Base-by-base conservation (phyloP, 2,329 filamentous ascomycete species). In the Xylariales sp. region DNA sequence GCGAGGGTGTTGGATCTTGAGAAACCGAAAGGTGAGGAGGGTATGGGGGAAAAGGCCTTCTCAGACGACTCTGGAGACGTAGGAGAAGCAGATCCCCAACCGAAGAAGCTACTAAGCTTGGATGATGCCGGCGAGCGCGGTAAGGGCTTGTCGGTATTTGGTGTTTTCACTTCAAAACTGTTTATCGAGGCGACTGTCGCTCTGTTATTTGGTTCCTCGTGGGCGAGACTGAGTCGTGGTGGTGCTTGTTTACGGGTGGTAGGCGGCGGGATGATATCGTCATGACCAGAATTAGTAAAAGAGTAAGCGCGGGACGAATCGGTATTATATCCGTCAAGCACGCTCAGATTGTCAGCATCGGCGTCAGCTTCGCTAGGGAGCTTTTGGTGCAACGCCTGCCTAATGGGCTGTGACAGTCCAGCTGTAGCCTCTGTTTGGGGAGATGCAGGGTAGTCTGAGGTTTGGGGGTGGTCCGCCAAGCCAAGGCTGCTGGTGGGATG, bases 101-200 rank as follows among this genome's bases (percentile, higher is more conserved):
- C 70, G 51, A 79, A 78, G 48, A 77, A 67, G 20, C 59, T 65
- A 37, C 69, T 69, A 45, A 78, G 63, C 44, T 69, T 58, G 54
- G 74, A 57, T 39, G 74, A 60, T 47, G 57, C 55, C 41, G 76
- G 75, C 6, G 75, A 78, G 45, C 66, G 76, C 10, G 74, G 74
- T 5, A 76, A 53, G 18, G 72, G 72, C 46, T 76, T 78, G 56
- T 76, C 72, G 29, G 72, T 64, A 46, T 70, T 62, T 7, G 65
- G 64, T 49, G 57, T 58, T 47, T 48, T 60, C 37, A 50, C 27
- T 19, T 54, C 51, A 43, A 50, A 46, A 18, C 39, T 51, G 32
- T 50, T 42, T 31, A 33, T 46, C 31, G 47, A 43, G 37, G 39
- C 20, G 6, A 47, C 31, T 31, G 41, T 42, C 32, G 54, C 40